Evolutionary conservation across 2,329 filamentous ascomycete genomes (phyloP), one percentile per base, ranked within the genome.

Genomic region (Microsporum canis): DNA sequence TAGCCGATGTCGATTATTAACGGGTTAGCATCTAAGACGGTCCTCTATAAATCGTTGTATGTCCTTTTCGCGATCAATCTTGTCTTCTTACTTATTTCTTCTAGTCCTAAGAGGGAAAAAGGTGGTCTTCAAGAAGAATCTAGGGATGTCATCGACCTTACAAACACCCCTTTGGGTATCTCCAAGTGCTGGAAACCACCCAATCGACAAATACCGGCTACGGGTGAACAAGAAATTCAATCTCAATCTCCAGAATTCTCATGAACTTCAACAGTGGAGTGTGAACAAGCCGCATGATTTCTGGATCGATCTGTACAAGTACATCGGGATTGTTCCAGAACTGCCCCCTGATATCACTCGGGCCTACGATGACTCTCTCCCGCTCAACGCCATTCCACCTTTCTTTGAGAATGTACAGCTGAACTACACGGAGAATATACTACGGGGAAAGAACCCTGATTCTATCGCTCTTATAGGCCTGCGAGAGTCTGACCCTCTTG

Each of bases 281-380:
- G 71, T 75, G 4, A 63, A 68, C 1, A 67, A 72, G n/a, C 69
- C 73, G 3, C 75, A 77, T 56, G 68, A 74, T 8, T 77, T 78
- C 63, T 78, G 76, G 76, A 69, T 72, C 29, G 72, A 77, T 64
- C 65, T 77, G n/a, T 76, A 76, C 62, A 57, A 66, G 10, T 76
- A 74, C 61, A 69, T 73, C 0, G 67, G 68, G 6, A 65, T 77
- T n/a, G 67, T 67, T 5, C 74, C 75, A 1, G 38, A 63, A 10
- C 63, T 76, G 2, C 72, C 73, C n/a, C 58, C 64, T 10, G 23
- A 67, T 61, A 66, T 68, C 23, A 72, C 63, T 5, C 68, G 66
- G 57, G 75, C 75, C 10, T 77, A 75, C 65, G 71, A 77, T 65
- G 66, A 71, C 33, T 69, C 59, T 3, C 63, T 69, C 1, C 71